These are phyloP conservation scores for Corchorus capsularis DNA, from an alignment of 345 rosid genomes.

Conservation along the genomic window DNA sequence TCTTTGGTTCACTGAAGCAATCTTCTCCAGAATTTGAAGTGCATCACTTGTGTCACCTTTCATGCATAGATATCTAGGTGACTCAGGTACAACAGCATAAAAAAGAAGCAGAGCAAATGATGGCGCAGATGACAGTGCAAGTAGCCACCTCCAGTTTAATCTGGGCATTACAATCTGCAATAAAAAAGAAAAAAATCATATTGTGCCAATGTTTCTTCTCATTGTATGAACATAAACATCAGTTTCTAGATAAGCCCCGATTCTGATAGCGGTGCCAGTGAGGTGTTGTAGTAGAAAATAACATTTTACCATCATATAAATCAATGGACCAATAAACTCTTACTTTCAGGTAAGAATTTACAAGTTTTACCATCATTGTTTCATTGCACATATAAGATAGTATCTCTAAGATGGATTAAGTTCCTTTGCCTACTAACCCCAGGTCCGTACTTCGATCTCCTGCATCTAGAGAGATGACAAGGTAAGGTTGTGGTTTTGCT, in stretches of 20 bases:
- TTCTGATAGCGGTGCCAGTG: neutral
- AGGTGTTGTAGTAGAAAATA: neutral
- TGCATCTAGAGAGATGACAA: neutral
- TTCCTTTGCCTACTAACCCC: neutral
- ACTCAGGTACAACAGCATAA: constrained; percentile 47
- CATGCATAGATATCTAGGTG: constrained; percentile 60
- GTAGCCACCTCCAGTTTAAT: constrained; percentile 73
- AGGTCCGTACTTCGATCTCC: neutral
- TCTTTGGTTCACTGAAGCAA: constrained; percentile 40
- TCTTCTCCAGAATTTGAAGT: constrained; percentile 41
- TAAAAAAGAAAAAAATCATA: neutral
- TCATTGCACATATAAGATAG: neutral
- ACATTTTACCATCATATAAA: neutral
- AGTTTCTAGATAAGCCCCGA: neutral
- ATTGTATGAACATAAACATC: neutral
- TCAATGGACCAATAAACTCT: neutral
- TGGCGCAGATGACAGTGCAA: constrained; percentile 57
- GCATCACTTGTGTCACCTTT: constrained; percentile 49
- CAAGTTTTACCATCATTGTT: neutral
- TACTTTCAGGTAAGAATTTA: neutral
- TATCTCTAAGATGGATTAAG: neutral
- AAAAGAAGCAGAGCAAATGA: constrained; percentile 52
- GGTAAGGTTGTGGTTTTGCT: neutral
- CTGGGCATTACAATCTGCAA: constrained; percentile 49
- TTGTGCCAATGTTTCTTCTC: neutral